Base-by-base conservation (phyloP, 805 yeast genomes). In the Suhomyces sp. region DNA sequence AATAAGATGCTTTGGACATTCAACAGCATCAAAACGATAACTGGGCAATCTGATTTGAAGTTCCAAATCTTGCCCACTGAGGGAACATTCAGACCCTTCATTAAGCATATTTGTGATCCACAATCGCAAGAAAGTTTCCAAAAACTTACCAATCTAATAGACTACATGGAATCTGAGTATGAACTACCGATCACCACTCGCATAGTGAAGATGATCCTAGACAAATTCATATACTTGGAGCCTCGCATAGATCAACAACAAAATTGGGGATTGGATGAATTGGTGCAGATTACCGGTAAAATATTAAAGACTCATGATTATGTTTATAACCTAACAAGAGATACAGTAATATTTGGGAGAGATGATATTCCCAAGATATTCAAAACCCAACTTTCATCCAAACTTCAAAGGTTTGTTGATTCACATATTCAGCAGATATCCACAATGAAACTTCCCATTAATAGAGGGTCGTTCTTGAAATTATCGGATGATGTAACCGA, bases 151-250 rank as follows among this genome's bases (percentile, higher is more conserved):
- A 23, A 14, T 11, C 23, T 57, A 4, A 27, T 60, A 9, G 29
- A 39, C 14, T 33, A 43, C 14, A 50, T 54, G 46, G 56, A 54
- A 18, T 27, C 32, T 5, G 30, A 38, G n/a, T 51, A 45, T 28
- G 41, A 42, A n/a, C 33, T 64, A 8, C 70, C 70, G 1, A 35
- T 58, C 8, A 56, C 66, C n/a, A 57, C 63, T 7, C 50, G 56
- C 20, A 43, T 52, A n/a, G 63, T 56, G 37, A 44, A 44, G 17
- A 31, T 28, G 9, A 31, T 62, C 4, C 53, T 33, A 11, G 31
- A 33, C 22, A 26, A 21, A 27, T 55, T 33, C 33, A 33, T n/a
- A 34, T 41, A 24, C 48, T 56, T n/a, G 22, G n/a, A n/a, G n/a
- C n/a, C n/a, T n/a, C n/a, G n/a, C n/a, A n/a, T n/a, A n/a, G 19